Evolutionary conservation across 164 flowering plant species (phyloP).

Genomic region (Chimonanthus salicifolius): DNA sequence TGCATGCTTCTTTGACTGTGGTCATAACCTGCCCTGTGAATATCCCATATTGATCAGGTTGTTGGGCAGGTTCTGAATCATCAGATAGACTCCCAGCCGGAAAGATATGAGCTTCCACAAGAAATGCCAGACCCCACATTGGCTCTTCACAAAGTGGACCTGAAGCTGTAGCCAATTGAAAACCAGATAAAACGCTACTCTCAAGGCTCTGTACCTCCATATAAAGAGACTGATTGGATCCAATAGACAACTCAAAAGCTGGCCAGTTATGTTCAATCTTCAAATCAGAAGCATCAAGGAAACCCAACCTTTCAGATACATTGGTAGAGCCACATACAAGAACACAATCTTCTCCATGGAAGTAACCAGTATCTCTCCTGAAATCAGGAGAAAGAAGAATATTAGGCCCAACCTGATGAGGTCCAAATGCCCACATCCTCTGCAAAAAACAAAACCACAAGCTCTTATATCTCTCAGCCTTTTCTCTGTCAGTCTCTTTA

Average conservation of each 20-base stretch:
- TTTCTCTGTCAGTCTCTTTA: constrained; percentile 48
- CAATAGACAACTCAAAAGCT: constrained; percentile 18
- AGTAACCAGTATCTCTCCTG: constrained; percentile 17
- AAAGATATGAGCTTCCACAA: constrained; percentile 54
- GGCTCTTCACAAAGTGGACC: constrained; percentile 96
- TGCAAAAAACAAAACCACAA: constrained; percentile 56
- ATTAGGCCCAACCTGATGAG: constrained; percentile 80
- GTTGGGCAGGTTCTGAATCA: constrained; percentile 35
- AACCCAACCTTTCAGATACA: constrained; percentile 66
- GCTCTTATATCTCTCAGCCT: constrained; percentile 44
- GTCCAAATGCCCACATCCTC: constrained; percentile 92
- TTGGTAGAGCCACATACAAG: constrained; percentile 50
- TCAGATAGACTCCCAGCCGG: constrained; percentile 27
- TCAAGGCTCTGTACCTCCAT: constrained; percentile 59
- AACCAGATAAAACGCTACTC: constrained; percentile 77
- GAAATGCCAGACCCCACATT: constrained; percentile 86
- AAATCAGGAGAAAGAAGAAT: constrained; percentile 61
- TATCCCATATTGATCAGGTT: constrained; percentile 51
- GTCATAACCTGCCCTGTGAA: constrained; percentile 85
- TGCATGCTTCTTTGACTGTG: constrained; percentile 80
- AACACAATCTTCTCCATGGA: constrained; percentile 18
- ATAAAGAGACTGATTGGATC: constrained; percentile 15
- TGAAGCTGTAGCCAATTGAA: constrained; percentile 79
- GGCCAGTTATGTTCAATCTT: constrained; percentile 2
- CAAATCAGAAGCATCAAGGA: constrained; percentile 22